Conservation (phyloP, 352 stramenopile species). For the Globisporangium emineosum region DNA sequence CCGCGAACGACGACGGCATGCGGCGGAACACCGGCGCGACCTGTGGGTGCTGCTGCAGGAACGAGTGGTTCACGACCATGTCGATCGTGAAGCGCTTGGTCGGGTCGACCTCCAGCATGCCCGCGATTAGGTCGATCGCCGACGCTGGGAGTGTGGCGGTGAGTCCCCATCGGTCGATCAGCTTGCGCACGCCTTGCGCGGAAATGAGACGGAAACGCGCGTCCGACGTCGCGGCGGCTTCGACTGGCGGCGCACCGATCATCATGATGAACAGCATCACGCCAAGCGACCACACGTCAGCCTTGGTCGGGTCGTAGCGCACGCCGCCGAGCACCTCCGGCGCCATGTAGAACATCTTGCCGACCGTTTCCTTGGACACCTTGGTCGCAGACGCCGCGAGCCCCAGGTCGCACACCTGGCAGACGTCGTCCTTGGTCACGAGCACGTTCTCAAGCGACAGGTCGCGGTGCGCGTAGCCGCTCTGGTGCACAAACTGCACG, state of each 20-base stretch:
- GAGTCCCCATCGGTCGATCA: slow-evolving; percentile 70
- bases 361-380: slow-evolving; percentile 51
- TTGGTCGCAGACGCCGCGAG: slow-evolving; percentile 52
- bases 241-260: slow-evolving; percentile 58
- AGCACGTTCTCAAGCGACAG: slow-evolving; percentile 86
- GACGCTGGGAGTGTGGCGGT: slow-evolving; percentile 44
- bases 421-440: slow-evolving; percentile 63
- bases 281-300: slow-evolving; percentile 83
- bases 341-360: slow-evolving; percentile 87
- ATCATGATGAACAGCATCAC: slow-evolving; percentile 88
- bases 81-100: slow-evolving; percentile 54
- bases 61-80: slow-evolving; percentile 59
- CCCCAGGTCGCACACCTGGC: slow-evolving; percentile 82
- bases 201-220: slow-evolving; percentile 65
- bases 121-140: slow-evolving; percentile 59
- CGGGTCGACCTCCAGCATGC: slow-evolving; percentile 63
- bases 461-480: slow-evolving; percentile 78
- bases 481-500: slow-evolving; percentile 73
- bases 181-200: slow-evolving; percentile 49
- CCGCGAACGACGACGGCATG: slow-evolving; percentile 30
- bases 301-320: slow-evolving; percentile 68
- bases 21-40: slow-evolving; percentile 15
- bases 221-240: slow-evolving; percentile 50
- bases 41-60: slow-evolving; percentile 29
- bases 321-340: slow-evolving; percentile 67